Conservation (phyloP, 2,329 filamentous ascomycete species). For the Pyrenophora graminea region DNA sequence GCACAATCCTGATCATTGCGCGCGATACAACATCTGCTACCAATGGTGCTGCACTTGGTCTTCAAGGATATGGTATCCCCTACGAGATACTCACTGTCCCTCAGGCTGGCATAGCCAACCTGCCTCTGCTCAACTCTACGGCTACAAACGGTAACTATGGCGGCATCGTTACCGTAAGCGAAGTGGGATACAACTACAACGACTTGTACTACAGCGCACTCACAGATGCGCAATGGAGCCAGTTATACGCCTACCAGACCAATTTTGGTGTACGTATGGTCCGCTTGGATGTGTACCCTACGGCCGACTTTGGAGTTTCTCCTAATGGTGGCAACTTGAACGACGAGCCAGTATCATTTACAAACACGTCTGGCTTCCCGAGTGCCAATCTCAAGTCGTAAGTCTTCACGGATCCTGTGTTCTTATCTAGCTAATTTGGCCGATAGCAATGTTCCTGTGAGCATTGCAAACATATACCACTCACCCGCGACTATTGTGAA, state of each 20-base stretch:
- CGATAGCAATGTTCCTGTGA: constrained; percentile 32
- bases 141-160: constrained; percentile 60
- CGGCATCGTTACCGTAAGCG: constrained; percentile 60
- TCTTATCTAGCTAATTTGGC: constrained; percentile 7
- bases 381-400: constrained; percentile 58
- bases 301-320: constrained; percentile 53
- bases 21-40: constrained; percentile 55
- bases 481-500: constrained; percentile 62
- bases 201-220: constrained; percentile 57
- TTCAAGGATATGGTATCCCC: constrained; percentile 65
- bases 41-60: constrained; percentile 58
- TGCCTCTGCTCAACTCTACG: constrained; percentile 59
- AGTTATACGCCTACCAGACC: constrained; percentile 62
- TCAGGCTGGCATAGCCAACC: constrained; percentile 51
- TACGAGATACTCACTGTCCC: constrained; percentile 62
- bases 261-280: constrained; percentile 65
- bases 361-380: constrained; percentile 58
- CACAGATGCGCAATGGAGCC: constrained; percentile 60
- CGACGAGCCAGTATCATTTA: constrained; percentile 54
- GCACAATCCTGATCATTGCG: constrained; percentile 62
- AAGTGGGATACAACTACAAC: constrained; percentile 61
- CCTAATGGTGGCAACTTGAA: constrained; percentile 42
- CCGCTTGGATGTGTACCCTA: constrained; percentile 62
- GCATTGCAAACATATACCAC: constrained; percentile 56
- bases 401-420: constrained; percentile 12